Conservation (phyloP, 2,329 filamentous ascomycete genomes). For the Metarhizium sp. region DNA sequence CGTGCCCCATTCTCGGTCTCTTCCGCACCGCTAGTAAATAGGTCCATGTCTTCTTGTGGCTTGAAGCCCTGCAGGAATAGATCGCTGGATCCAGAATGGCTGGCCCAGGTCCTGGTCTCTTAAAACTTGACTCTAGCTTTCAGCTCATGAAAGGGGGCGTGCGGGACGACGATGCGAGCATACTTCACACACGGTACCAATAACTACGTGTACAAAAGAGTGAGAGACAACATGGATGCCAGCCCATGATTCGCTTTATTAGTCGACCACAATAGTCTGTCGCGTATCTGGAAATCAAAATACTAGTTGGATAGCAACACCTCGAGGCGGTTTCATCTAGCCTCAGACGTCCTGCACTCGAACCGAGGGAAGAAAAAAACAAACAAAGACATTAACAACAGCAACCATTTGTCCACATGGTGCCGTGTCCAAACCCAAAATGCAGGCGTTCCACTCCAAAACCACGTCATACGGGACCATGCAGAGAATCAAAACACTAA, state of each 20-base stretch:
- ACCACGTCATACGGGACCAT: background rate
- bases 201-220: background rate
- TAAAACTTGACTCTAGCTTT: background rate
- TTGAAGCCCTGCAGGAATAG: background rate
- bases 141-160: background rate
- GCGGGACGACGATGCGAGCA: background rate
- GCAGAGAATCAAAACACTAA: background rate
- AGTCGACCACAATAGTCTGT: background rate
- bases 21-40: constrained; percentile 1
- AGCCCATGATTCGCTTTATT: constrained; percentile 1
- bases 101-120: background rate
- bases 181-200: background rate
- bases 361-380: background rate
- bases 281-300: background rate
- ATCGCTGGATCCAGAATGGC: background rate
- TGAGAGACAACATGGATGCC: background rate
- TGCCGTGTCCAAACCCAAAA: background rate
- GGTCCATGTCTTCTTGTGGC: background rate
- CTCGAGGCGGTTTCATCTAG: background rate
- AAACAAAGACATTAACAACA: background rate
- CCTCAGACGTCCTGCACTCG: background rate
- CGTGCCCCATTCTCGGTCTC: constrained; percentile 1
- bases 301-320: background rate
- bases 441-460: background rate
- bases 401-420: background rate